These are phyloP conservation scores for Patellaria atrata DNA, from an alignment of 495 filamentous ascomycete genomes.

Conservation along the genomic window DNA sequence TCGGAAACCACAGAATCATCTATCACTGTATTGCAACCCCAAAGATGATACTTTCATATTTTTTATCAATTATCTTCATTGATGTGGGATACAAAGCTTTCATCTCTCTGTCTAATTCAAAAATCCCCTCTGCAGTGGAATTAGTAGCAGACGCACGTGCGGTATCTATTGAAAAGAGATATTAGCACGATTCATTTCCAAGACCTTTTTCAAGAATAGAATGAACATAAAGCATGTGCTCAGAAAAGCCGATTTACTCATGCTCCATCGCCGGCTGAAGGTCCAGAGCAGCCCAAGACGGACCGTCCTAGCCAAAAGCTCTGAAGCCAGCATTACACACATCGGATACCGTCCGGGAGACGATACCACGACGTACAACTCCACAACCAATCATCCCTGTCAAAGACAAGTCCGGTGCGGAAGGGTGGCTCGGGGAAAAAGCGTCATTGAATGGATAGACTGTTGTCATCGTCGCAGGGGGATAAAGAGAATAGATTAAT, in stretches of 20 bases:
- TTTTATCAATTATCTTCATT: too few species aligned
- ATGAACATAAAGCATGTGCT: slow-evolving; percentile 22
- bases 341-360: slow-evolving; percentile 8
- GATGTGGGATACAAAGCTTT: too few species aligned
- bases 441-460: slow-evolving; percentile 99
- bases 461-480: slow-evolving; percentile 69
- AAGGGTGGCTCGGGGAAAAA: slow-evolving; percentile 59
- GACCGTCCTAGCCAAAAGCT: slow-evolving; percentile 36
- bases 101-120: too few species aligned
- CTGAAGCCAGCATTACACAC: slow-evolving; percentile 34
- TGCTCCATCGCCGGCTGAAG: slow-evolving; percentile 37
- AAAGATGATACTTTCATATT: too few species aligned
- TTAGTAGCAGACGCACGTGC: background rate
- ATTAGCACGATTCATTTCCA: too few species aligned
- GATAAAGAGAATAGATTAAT: slow-evolving; percentile 1
- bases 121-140: background rate
- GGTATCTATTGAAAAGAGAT: background rate
- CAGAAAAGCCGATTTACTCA: slow-evolving; percentile 57
- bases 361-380: slow-evolving; percentile 35
- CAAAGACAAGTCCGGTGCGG: slow-evolving; percentile 54
- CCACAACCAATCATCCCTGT: slow-evolving; percentile 79
- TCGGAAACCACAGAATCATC: too few species aligned
- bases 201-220: background rate
- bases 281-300: slow-evolving; percentile 41
- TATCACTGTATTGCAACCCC: too few species aligned